phyloP scores from a whole-genome alignment of 148 eudicot species.

The Cornus suecica region DNA sequence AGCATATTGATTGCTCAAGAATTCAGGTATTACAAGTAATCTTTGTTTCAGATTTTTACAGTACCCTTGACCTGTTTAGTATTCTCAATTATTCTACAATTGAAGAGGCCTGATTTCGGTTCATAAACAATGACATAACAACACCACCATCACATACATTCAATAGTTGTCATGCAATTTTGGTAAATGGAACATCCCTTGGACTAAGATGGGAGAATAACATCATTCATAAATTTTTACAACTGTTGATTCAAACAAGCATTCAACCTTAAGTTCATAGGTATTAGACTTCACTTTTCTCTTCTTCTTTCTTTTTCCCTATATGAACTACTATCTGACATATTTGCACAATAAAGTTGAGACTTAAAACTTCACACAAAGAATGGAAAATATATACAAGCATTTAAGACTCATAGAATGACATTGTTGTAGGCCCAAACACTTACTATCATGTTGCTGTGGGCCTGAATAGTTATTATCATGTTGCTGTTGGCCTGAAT shows the following conservation, averaged over 20 bases:
- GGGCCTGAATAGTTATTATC: no score
- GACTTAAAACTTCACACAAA: no score
- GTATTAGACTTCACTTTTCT: no score
- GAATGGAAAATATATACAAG: no score
- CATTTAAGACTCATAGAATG: no score
- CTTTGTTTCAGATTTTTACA: neutral
- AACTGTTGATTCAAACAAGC: neutral
- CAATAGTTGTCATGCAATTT: neutral
- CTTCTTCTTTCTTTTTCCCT: no score
- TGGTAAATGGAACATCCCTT: neutral
- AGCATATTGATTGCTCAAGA: slow-evolving; percentile 37
- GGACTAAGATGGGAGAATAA: neutral
- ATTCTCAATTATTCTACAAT: neutral
- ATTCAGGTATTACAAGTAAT: slow-evolving; percentile 44
- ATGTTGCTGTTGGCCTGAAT: no score
- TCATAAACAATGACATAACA: neutral
- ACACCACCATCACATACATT: neutral
- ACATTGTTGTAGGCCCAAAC: no score
- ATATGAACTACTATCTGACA: no score
- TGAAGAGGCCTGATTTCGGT: neutral
- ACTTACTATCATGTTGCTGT: no score
- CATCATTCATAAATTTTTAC: no score
- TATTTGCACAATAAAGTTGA: no score
- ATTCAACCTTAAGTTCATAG: neutral
- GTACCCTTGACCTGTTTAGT: neutral